Evolutionary conservation across 768 basidiomycete genomes (phyloP).

Genomic region (Auriscalpium vulgare): DNA sequence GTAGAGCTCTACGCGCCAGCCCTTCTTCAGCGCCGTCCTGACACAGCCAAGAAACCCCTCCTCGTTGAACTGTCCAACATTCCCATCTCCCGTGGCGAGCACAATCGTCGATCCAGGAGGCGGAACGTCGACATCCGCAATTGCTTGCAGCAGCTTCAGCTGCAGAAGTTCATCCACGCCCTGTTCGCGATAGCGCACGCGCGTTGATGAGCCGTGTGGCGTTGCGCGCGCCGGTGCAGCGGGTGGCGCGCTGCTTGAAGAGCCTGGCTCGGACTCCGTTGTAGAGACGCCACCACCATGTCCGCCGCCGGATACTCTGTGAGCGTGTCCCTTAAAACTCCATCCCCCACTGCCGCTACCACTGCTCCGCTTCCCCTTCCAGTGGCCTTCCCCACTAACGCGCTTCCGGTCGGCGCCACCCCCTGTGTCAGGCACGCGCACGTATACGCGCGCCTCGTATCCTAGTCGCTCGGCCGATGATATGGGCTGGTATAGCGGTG

Average conservation of each 20-base stretch:
- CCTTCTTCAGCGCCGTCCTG: conserved; percentile 74
- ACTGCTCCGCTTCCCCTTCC: conserved; percentile 13
- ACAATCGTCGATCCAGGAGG: conserved; percentile 71
- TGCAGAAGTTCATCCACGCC: conserved; percentile 94
- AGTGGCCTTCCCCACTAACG: conserved; percentile 20
- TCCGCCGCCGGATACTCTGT: conserved; percentile 7
- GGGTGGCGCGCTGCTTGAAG: conserved; percentile 13
- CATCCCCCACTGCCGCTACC: conserved; percentile 12
- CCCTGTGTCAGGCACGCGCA: conserved; percentile 62
- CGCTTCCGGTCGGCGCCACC: conserved; percentile 51
- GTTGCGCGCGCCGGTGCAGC: conserved; percentile 10
- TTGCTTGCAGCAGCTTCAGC: conserved; percentile 82
- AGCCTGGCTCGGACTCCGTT: conserved; percentile 26
- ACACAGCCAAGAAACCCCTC: conserved; percentile 90
- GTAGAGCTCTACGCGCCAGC: conserved; percentile 94
- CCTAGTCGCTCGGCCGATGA: conserved; percentile 63
- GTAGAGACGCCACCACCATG: conserved; percentile 16
- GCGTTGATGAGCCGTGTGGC: conserved; percentile 19
- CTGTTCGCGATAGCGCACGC: conserved; percentile 75
- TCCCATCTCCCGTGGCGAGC: conserved; percentile 90
- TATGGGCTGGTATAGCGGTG: conserved; percentile 80
- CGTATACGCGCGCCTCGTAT: conserved; percentile 65
- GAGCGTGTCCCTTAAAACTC: conserved; percentile 16
- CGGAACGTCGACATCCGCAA: conserved; percentile 61
- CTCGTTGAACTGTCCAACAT: conserved; percentile 86